These are phyloP conservation scores for Manihot esculenta DNA, from an alignment of 441 rosid species.

Conservation along the genomic window DNA sequence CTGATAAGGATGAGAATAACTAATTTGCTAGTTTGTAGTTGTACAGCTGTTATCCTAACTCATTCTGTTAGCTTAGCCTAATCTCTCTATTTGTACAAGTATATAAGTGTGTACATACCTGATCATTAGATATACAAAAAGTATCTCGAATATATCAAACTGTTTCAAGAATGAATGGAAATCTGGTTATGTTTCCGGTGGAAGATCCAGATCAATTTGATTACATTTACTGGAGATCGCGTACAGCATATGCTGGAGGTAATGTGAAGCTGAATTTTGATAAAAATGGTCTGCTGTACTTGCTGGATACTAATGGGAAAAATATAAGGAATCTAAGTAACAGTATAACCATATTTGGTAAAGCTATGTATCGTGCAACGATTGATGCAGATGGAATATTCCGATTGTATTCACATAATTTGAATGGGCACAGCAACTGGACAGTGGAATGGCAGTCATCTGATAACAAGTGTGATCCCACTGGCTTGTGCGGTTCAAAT, in stretches of 20 bases:
- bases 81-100: no score
- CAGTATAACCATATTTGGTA: not conserved
- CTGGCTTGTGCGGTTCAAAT: constrained; percentile 35
- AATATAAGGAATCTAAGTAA: constrained; percentile 3
- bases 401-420: constrained; percentile 27
- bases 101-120: no score
- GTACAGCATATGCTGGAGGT: constrained; percentile 14
- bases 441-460: constrained; percentile 22
- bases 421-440: constrained; percentile 3
- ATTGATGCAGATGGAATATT: constrained; percentile 32
- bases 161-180: constrained; percentile 23
- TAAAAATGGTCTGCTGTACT: constrained; percentile 27
- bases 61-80: no score
- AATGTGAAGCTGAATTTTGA: constrained; percentile 29
- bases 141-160: no score
- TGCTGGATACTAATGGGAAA: constrained; percentile 25
- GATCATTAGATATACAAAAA: no score
- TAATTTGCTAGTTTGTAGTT: no score
- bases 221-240: constrained; percentile 19
- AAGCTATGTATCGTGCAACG: constrained; percentile 11
- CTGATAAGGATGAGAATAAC: no score
- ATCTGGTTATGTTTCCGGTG: constrained; percentile 26
- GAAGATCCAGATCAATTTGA: not conserved
- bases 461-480: constrained; percentile 19
- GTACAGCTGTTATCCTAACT: no score